phyloP scores from a whole-genome alignment of 768 basidiomycete genomes.

The Mycena albidolilacea region DNA sequence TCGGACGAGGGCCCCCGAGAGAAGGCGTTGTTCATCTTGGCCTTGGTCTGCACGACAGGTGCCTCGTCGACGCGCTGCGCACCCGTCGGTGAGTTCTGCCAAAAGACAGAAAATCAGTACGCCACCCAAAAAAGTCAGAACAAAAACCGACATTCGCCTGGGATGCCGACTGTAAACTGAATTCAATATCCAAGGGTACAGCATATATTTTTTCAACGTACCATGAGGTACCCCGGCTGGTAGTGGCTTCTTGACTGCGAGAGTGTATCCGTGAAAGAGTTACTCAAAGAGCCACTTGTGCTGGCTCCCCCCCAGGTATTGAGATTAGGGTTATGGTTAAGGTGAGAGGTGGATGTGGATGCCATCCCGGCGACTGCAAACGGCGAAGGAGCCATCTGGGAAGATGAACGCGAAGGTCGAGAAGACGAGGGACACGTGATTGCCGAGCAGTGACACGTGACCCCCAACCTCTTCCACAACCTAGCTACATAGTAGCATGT shows the following conservation, averaged over 20 bases:
- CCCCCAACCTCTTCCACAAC: not conserved
- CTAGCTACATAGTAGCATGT: too few species aligned
- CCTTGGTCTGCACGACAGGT: constrained; percentile 84
- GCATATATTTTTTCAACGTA: constrained; percentile 48
- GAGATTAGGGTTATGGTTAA: constrained; percentile 60
- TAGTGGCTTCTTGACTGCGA: constrained; percentile 84
- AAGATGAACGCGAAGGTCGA: not conserved
- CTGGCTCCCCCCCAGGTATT: constrained; percentile 68
- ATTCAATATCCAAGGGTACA: not conserved
- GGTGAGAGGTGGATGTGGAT: constrained; percentile 62
- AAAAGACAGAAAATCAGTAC: constrained; percentile 21
- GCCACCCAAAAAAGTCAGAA: not conserved
- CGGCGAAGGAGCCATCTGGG: constrained; percentile 45
- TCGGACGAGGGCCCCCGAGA: constrained; percentile 76
- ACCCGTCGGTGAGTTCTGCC: constrained; percentile 64
- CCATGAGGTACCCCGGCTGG: constrained; percentile 87
- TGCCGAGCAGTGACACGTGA: constrained; percentile 4
- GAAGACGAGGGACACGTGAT: not conserved
- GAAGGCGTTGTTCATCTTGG: constrained; percentile 81
- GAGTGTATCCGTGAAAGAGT: constrained; percentile 76
- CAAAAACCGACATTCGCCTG: constrained; percentile 68
- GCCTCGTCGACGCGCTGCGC: constrained; percentile 80
- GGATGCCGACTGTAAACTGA: constrained; percentile 66
- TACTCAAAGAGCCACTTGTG: constrained; percentile 58
- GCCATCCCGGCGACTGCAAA: constrained; percentile 78